A percentile compares a stretch with the other conserved stretches of the same genome.
phyloP scores from a whole-genome alignment of 2,329 filamentous ascomycete genomes.

The Furcasterigmium sp. region DNA sequence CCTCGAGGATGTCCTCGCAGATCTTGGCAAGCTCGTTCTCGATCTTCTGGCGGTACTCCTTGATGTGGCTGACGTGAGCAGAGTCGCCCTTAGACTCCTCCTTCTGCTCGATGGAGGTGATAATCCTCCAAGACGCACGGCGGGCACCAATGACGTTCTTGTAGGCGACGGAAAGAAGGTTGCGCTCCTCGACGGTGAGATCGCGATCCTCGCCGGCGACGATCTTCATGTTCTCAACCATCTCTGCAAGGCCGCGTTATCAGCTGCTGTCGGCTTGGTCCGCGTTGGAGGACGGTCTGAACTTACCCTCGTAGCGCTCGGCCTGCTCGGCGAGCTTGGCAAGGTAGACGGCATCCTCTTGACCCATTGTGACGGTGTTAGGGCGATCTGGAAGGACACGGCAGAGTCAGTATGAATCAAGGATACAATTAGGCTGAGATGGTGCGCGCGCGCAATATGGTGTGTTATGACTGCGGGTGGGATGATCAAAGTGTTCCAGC shows the following conservation, averaged over 20 bases:
- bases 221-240: conserved; percentile 99
- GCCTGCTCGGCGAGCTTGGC: conserved; percentile 99
- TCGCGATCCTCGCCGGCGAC: conserved; percentile 82
- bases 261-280: conserved; percentile 3
- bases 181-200: conserved; percentile 94
- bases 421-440: too few relatives aligned
- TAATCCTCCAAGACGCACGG: conserved; percentile 98
- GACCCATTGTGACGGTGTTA: conserved; percentile 73
- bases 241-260: conserved; percentile 49
- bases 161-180: conserved; percentile 97
- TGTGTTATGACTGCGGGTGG: too few relatives aligned
- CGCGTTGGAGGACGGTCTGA: not conserved
- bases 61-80: conserved; percentile 90
- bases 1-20: conserved; percentile 95
- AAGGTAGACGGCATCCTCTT: conserved; percentile 99
- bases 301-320: conserved; percentile 97
- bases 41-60: conserved; percentile 97
- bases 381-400: conserved; percentile 4
- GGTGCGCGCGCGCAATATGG: too few relatives aligned
- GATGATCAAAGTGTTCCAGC: too few relatives aligned
- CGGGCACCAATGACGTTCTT: conserved; percentile 99
- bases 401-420: not conserved
- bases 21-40: conserved; percentile 96
- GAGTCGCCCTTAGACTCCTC: conserved; percentile 98
- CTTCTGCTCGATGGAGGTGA: conserved; percentile 99